Base-by-base conservation (phyloP, 2,329 filamentous ascomycete species). In the Dactylellina haptotyla region DNA sequence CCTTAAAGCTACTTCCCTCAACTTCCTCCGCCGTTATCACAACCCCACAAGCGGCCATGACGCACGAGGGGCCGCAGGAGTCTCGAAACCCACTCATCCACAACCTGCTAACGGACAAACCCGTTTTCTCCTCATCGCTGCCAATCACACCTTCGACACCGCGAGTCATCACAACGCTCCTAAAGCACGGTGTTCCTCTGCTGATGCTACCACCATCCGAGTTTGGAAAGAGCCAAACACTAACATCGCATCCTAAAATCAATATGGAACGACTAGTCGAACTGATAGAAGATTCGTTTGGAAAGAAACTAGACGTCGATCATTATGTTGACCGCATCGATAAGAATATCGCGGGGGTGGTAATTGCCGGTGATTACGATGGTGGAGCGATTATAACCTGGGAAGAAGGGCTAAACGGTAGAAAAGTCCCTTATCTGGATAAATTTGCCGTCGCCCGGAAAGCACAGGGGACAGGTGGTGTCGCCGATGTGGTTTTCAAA, bases 341-440 rank as follows among this genome's bases (percentile, higher is more conserved):
- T 57, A 85, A 89, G 61, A 90, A 90, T 28, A 85, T 98, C 10
- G 95, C 95, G 0, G 95, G 94, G 1, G 85, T 99, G 62, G 97
- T 99, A 75, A 91, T 99, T 54, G 95, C 94, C 0, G 95, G 95
- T 4, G 91, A 97, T 79, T 99, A 99, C 81, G 95, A 99, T 83
- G 95, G 95, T 58, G 93, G 92, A 0, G 95, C 95, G 1, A 90
- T 99, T 46, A 83, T 98, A 18, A 99, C 95, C 0, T 99, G 95
- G 95, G 95, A 99, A 82, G 79, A 85, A 80, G 69, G 86, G 65
- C 81, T 83, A 16, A 84, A 85, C 34, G 85, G 85, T 0, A 86
- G 90, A 8, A 86, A 92, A 76, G 91, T 99, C 0, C 95, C 95
- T 0, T 99, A 99, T 80, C 85, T 99, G 28, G 95, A 99, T 81